phyloP scores from a whole-genome alignment of 2,329 filamentous ascomycete species.

The Fusarium falciforme region DNA sequence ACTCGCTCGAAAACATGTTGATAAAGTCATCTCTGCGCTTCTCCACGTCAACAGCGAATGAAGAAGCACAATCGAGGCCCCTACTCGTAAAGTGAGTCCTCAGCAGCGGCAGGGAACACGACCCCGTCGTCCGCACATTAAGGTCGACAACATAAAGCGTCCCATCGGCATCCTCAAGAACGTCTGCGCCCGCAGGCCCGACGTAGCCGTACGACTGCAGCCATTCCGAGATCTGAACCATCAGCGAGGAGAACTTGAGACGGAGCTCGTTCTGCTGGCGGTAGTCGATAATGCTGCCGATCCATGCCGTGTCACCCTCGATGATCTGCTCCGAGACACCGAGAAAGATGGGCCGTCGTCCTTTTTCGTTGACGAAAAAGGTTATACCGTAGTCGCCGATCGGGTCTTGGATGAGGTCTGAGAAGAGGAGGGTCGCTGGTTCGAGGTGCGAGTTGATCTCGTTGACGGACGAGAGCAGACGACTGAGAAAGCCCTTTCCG shows the following conservation, averaged over 20 bases:
- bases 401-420: conserved; percentile 46
- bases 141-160: conserved; percentile 47
- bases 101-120: conserved; percentile 46
- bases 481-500: conserved; percentile 42
- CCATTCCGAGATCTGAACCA: conserved; percentile 41
- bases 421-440: conserved; percentile 48
- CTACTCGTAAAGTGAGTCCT: conserved; percentile 44
- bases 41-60: conserved; percentile 43
- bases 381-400: conserved; percentile 49
- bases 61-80: conserved; percentile 42
- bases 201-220: conserved; percentile 45
- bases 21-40: conserved; percentile 43
- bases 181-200: conserved; percentile 49
- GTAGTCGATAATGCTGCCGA: conserved; percentile 51
- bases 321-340: conserved; percentile 51
- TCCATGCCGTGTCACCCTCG: conserved; percentile 47
- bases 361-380: conserved; percentile 47
- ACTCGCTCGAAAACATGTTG: conserved; percentile 36
- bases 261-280: conserved; percentile 44
- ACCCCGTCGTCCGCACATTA: conserved; percentile 50
- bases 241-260: conserved; percentile 40
- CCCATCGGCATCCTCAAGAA: conserved; percentile 44
- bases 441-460: conserved; percentile 46
- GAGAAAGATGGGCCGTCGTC: conserved; percentile 43
- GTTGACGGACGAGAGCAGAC: conserved; percentile 47